A percentile compares a stretch with the other conserved stretches of the same genome.
These are phyloP conservation scores for Crucihimalaya himalaica DNA, from an alignment of 345 rosid species.

Conservation along the genomic window DNA sequence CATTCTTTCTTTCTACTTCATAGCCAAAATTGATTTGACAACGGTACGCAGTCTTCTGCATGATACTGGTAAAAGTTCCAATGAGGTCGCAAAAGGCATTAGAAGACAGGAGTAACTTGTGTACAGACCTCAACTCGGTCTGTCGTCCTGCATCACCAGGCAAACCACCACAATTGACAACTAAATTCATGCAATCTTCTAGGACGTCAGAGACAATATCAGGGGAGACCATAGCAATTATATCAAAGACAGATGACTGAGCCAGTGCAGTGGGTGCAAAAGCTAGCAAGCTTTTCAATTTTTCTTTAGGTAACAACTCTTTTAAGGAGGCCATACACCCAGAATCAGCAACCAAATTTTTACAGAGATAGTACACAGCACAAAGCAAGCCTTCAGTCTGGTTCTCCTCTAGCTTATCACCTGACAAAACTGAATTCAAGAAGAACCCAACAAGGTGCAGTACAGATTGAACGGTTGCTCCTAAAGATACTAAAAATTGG, in stretches of 20 bases:
- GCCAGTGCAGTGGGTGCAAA: slow-evolving; percentile 62
- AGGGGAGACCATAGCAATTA: slow-evolving; percentile 53
- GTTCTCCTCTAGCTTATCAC: slow-evolving; percentile 48
- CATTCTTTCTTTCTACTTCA: slow-evolving; percentile 54
- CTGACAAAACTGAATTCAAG: slow-evolving; percentile 53
- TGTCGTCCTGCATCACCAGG: slow-evolving; percentile 59
- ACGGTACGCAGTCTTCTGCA: slow-evolving; percentile 73
- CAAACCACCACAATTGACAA: slow-evolving; percentile 59
- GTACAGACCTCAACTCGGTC: slow-evolving; percentile 74
- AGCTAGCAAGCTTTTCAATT: slow-evolving; percentile 55
- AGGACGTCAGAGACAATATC: slow-evolving; percentile 52
- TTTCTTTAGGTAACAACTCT: slow-evolving; percentile 56
- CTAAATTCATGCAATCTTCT: slow-evolving; percentile 61
- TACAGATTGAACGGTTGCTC: slow-evolving; percentile 60
- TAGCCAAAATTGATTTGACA: slow-evolving; percentile 75
- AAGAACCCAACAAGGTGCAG: slow-evolving; percentile 68
- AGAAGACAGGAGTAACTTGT: slow-evolving; percentile 66
- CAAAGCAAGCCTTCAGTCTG: slow-evolving; percentile 76
- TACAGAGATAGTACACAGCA: slow-evolving; percentile 61
- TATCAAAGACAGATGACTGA: slow-evolving; percentile 63
- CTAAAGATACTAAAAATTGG: slow-evolving; percentile 62
- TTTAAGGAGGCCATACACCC: slow-evolving; percentile 54
- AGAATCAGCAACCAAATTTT: slow-evolving; percentile 53
- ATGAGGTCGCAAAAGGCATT: slow-evolving; percentile 56
- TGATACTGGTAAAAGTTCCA: slow-evolving; percentile 51